Conservation (phyloP, 1,284 basidiomycete genomes). For the Xerocomus minutiporus region DNA sequence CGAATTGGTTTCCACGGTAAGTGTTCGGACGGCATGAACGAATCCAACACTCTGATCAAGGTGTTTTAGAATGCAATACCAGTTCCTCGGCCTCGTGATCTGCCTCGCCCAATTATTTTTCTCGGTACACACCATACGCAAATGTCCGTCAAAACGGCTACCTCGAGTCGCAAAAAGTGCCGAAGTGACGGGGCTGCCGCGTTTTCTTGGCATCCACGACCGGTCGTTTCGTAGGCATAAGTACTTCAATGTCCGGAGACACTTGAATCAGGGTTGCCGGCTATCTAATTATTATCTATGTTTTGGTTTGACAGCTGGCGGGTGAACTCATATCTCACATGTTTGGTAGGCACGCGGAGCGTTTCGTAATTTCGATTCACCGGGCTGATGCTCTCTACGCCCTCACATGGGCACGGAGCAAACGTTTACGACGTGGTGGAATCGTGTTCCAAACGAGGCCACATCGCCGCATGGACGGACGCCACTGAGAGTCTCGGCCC, state of each 20-base stretch:
- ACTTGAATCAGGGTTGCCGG: neutral
- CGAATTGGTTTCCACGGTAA: constrained; percentile 5
- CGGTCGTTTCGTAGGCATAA: neutral
- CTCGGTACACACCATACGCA: neutral
- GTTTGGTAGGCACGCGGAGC: neutral
- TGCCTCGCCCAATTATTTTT: neutral
- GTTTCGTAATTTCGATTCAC: neutral
- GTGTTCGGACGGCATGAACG: neutral
- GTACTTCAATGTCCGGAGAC: neutral
- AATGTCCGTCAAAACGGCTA: neutral
- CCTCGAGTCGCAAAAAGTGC: neutral
- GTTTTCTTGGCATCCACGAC: neutral
- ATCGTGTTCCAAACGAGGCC: neutral
- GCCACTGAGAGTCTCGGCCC: neutral
- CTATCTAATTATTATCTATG: neutral
- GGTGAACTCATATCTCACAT: neutral
- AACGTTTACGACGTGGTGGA: neutral
- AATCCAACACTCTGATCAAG: neutral
- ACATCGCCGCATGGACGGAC: neutral
- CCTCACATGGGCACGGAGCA: neutral
- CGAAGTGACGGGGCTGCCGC: neutral
- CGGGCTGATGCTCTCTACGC: neutral
- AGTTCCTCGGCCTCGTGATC: neutral
- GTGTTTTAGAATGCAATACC: neutral
- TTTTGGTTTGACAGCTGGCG: neutral